These are phyloP conservation scores for Talaromyces wortmannii DNA, from an alignment of 495 filamentous ascomycete genomes.

Conservation along the genomic window DNA sequence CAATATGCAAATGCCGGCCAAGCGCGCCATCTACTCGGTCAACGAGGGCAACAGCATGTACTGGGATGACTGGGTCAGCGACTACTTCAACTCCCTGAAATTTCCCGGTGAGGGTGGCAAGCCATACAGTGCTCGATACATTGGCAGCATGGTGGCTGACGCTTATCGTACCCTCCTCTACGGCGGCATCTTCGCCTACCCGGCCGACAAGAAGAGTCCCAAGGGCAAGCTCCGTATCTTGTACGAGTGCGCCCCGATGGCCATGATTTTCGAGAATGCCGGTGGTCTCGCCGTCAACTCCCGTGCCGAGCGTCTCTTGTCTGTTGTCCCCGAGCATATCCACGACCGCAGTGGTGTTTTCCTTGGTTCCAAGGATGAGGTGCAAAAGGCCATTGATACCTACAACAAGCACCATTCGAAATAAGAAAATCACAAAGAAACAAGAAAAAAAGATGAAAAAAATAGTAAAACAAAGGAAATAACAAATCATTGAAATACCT, in stretches of 20 bases:
- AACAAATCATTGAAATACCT: not conserved
- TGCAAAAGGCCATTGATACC: slow-evolving; percentile 82
- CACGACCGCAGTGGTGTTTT: slow-evolving; percentile 96
- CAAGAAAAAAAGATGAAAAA: not conserved
- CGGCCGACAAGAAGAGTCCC: slow-evolving; percentile 93
- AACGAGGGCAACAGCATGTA: slow-evolving; percentile 97
- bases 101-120: slow-evolving; percentile 61
- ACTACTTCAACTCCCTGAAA: slow-evolving; percentile 86
- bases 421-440: slow-evolving; percentile 11
- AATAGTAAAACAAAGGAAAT: not conserved
- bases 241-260: slow-evolving; percentile 99
- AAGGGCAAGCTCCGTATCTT: slow-evolving; percentile 97
- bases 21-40: slow-evolving; percentile 88
- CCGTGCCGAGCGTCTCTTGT: slow-evolving; percentile 81
- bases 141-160: slow-evolving; percentile 97
- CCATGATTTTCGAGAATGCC: slow-evolving; percentile 98
- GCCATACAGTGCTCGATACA: slow-evolving; percentile 92
- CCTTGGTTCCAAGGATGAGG: slow-evolving; percentile 88
- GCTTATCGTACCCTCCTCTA: slow-evolving; percentile 94
- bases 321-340: slow-evolving; percentile 85
- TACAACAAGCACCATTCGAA: slow-evolving; percentile 31
- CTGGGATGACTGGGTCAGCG: slow-evolving; percentile 85
- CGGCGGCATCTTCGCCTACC: slow-evolving; percentile 95
- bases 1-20: slow-evolving; percentile 77
- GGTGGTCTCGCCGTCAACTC: slow-evolving; percentile 89